phyloP scores from a whole-genome alignment of 345 rosid species.

The Acer negundo region DNA sequence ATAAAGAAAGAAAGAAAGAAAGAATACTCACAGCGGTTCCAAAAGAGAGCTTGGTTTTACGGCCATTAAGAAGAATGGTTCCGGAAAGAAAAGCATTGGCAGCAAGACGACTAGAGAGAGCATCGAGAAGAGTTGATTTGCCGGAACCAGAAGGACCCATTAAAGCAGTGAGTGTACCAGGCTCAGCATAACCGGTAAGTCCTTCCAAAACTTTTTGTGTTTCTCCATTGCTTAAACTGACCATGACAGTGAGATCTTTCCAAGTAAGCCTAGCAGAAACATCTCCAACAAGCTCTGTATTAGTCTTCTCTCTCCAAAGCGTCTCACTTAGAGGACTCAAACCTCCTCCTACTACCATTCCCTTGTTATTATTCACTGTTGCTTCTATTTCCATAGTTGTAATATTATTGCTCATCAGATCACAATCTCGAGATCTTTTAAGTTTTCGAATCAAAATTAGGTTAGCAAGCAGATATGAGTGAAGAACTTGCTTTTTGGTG shows the following conservation, averaged over 20 bases:
- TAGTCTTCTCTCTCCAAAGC: slow-evolving; percentile 65
- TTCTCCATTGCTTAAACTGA: slow-evolving; percentile 64
- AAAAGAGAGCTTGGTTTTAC: slow-evolving; percentile 87
- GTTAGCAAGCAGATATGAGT: too few relatives aligned
- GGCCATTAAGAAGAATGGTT: slow-evolving; percentile 82
- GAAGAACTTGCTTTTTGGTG: too few relatives aligned
- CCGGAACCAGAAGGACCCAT: slow-evolving; percentile 99
- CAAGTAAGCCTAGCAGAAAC: slow-evolving; percentile 88
- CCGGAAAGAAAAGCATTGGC: slow-evolving; percentile 91
- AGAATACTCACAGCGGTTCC: slow-evolving; percentile 81
- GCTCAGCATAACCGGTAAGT: slow-evolving; percentile 89
- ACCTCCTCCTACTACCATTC: slow-evolving; percentile 44
- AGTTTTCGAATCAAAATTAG: too few relatives aligned
- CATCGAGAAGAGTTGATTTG: slow-evolving; percentile 90
- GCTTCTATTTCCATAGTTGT: slow-evolving; percentile 72
- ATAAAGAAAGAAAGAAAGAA: background rate
- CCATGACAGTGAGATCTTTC: slow-evolving; percentile 92
- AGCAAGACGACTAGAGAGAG: slow-evolving; percentile 86
- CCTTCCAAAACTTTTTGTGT: slow-evolving; percentile 78
- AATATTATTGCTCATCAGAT: slow-evolving; percentile 15
- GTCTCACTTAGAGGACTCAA: slow-evolving; percentile 84
- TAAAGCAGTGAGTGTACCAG: slow-evolving; percentile 78
- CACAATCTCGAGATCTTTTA: too few relatives aligned
- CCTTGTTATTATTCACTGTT: slow-evolving; percentile 26
- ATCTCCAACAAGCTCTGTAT: slow-evolving; percentile 65